A percentile compares a stretch with the other conserved stretches of the same genome.
phyloP scores from a whole-genome alignment of 208 protist genomes.

The Acanthamoeba rhysodes region DNA sequence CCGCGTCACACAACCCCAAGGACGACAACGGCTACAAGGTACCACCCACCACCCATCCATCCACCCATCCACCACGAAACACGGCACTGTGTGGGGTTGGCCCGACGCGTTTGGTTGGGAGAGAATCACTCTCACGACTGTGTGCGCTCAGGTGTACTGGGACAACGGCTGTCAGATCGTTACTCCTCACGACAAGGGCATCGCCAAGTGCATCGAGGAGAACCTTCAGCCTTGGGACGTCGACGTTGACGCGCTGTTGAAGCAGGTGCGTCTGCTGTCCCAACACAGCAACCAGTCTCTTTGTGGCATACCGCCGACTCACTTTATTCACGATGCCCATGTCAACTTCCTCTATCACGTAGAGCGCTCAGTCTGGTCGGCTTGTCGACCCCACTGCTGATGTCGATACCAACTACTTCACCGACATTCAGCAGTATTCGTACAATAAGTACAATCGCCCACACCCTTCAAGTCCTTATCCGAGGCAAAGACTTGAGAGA shows the following conservation, averaged over 20 bases:
- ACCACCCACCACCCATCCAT: not conserved
- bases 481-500: not conserved
- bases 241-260: not conserved
- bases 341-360: not conserved
- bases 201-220: slow-evolving; percentile 93
- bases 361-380: not conserved
- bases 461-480: not conserved
- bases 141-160: slow-evolving; percentile 94
- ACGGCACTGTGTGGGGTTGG: no score
- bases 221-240: slow-evolving; percentile 92
- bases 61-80: not conserved
- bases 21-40: slow-evolving; percentile 99
- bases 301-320: not conserved
- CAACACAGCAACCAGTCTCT: not conserved
- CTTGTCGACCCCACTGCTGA: slow-evolving; percentile 51
- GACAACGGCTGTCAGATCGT: slow-evolving; percentile 94
- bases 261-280: not conserved
- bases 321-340: not conserved
- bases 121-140: not conserved
- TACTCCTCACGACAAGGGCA: slow-evolving; percentile 95
- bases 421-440: slow-evolving; percentile 15
- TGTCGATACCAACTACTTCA: slow-evolving; percentile 24
- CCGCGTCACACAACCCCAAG: slow-evolving; percentile 99
- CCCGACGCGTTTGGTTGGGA: not conserved
- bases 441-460: not conserved